Evolutionary conservation across 139 green algal genomes (phyloP).

Genomic region (Asterochloris sp.): DNA sequence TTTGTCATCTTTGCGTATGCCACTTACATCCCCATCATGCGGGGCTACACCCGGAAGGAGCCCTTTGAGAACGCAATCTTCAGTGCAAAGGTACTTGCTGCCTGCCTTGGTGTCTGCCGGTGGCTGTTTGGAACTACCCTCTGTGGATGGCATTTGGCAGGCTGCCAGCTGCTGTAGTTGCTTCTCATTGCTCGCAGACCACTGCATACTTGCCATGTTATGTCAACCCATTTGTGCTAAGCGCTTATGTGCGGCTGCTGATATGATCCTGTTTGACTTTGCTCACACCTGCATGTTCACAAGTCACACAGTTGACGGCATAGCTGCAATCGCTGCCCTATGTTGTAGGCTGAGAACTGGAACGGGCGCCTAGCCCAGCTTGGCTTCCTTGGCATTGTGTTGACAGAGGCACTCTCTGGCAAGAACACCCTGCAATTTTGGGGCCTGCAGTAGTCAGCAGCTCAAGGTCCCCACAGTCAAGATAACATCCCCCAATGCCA

Average conservation of each 20-base stretch:
- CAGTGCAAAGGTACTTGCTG: slow-evolving; percentile 1
- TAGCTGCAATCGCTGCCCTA: not conserved
- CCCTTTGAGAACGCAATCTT: slow-evolving; percentile 18
- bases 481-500: too few species aligned
- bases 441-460: too few species aligned
- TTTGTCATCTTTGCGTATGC: slow-evolving; percentile 23
- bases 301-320: not conserved
- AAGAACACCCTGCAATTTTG: not conserved
- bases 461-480: too few species aligned
- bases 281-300: not conserved
- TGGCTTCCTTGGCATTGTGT: slow-evolving; percentile 23
- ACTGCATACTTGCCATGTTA: too few species aligned
- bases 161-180: too few species aligned
- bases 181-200: too few species aligned
- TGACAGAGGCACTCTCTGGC: slow-evolving; percentile 25
- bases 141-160: too few species aligned
- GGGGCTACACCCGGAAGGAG: slow-evolving; percentile 30
- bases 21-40: slow-evolving; percentile 29
- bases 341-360: slow-evolving; percentile 23
- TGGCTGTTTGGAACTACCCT: too few species aligned
- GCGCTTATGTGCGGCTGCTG: too few species aligned
- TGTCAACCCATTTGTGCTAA: too few species aligned
- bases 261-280: not conserved
- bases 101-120: too few species aligned
- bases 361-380: slow-evolving; percentile 21